phyloP scores from a whole-genome alignment of 495 filamentous ascomycete species.

The Talaromyces thailandensis region DNA sequence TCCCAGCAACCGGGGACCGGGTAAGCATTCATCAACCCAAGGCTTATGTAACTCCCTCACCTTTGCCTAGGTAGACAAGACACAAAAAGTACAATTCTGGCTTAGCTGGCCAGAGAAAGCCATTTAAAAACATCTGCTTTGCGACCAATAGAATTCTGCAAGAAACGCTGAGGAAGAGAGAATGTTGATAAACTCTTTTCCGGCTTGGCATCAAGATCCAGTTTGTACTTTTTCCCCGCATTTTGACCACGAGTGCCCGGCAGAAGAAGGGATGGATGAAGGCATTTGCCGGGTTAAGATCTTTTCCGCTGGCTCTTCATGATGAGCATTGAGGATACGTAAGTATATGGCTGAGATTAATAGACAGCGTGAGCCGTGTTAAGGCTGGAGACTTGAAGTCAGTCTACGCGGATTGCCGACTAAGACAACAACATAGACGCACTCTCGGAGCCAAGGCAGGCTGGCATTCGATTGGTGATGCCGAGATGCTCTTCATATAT shows the following conservation, averaged over 20 bases:
- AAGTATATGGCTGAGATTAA: not conserved
- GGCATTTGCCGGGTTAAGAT: not conserved
- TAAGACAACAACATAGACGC: not conserved
- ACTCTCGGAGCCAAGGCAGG: not conserved
- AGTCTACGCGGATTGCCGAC: not conserved
- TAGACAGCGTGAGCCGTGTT: not conserved
- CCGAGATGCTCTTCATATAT: not conserved
- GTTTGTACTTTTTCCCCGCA: not conserved
- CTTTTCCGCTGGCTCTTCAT: not conserved
- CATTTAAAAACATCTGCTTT: not conserved
- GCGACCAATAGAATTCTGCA: not conserved
- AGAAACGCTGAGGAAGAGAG: not conserved
- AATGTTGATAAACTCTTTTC: constrained; percentile 1
- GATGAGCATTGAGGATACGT: not conserved
- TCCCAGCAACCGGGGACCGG: not conserved
- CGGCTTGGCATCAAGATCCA: not conserved
- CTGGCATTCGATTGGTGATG: not conserved
- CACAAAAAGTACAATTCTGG: not conserved
- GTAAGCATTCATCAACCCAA: not conserved
- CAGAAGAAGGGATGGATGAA: not conserved
- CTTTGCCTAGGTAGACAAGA: not conserved
- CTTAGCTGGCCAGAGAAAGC: not conserved
- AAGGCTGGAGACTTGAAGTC: not conserved
- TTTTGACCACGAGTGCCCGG: not conserved
- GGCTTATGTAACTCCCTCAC: not conserved